Conservation (phyloP, 2,329 filamentous ascomycete species). For the Microdochium trichocladiopsis region DNA sequence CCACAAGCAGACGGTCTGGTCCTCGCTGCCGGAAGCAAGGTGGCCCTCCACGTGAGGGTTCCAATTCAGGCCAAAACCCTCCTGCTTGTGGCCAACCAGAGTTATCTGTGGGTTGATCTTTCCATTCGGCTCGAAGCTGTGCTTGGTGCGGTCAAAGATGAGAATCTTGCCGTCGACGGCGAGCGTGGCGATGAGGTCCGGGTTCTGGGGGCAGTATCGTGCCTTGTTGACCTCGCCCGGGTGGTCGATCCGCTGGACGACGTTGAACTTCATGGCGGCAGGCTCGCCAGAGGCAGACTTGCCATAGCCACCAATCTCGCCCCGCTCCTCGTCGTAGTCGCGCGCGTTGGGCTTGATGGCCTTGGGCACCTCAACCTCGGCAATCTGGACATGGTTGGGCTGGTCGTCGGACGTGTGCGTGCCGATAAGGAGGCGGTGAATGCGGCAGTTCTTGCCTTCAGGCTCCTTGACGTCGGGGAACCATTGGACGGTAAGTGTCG, state of each 20-base stretch:
- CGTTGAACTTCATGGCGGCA: conserved; percentile 74
- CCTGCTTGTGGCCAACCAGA: conserved; percentile 74
- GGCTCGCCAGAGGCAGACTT: conserved; percentile 55
- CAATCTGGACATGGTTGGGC: conserved; percentile 90
- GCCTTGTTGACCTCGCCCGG: conserved; percentile 98
- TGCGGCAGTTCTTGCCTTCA: conserved; percentile 78
- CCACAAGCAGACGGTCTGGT: conserved; percentile 88
- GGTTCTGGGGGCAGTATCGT: conserved; percentile 94
- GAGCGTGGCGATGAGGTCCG: conserved; percentile 91
- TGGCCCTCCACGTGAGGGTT: conserved; percentile 76
- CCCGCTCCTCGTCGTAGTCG: conserved; percentile 86
- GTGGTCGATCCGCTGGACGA: conserved; percentile 94
- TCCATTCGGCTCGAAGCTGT: conserved; percentile 69
- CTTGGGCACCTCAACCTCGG: conserved; percentile 88
- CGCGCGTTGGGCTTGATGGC: conserved; percentile 63
- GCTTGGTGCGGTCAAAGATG: conserved; percentile 94
- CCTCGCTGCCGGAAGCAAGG: conserved; percentile 85
- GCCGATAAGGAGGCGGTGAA: conserved; percentile 84
- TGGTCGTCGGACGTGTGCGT: conserved; percentile 87
- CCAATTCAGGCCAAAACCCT: conserved; percentile 93
- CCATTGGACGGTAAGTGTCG: conserved; percentile 96
- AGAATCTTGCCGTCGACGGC: conserved; percentile 82
- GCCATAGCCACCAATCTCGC: conserved; percentile 91
- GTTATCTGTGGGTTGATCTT: conserved; percentile 76
- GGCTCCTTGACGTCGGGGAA: conserved; percentile 89